These are phyloP conservation scores for Cyclocybe cylindracea DNA, from an alignment of 768 basidiomycete genomes.

Conservation along the genomic window DNA sequence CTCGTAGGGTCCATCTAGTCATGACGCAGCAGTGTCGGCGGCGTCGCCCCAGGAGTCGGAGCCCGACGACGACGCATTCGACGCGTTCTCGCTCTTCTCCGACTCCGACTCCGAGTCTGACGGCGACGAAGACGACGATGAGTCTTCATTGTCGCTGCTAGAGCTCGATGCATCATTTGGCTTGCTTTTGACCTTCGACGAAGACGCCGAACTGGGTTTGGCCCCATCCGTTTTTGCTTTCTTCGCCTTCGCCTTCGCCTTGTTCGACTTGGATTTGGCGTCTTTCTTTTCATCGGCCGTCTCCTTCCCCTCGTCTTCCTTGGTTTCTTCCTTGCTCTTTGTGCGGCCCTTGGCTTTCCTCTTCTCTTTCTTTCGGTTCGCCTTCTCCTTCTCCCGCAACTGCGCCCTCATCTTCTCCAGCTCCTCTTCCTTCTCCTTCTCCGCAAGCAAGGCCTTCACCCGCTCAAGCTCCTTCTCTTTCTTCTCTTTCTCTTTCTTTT, in stretches of 20 bases:
- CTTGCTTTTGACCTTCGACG: neutral
- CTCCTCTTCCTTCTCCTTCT: slow-evolving; percentile 54
- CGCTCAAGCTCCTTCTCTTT: slow-evolving; percentile 60
- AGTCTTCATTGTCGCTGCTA: too few species aligned
- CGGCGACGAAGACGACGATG: too few species aligned
- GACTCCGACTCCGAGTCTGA: neutral
- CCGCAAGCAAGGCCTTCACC: slow-evolving; percentile 49
- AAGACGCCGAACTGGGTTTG: too few species aligned
- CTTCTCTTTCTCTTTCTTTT: slow-evolving; percentile 65
- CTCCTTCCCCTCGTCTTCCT: slow-evolving; percentile 25
- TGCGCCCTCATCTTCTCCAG: slow-evolving; percentile 40
- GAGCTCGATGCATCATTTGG: too few species aligned
- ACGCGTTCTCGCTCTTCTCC: too few species aligned
- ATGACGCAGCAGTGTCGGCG: too few species aligned
- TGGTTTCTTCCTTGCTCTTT: slow-evolving; percentile 28
- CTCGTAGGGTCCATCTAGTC: too few species aligned
- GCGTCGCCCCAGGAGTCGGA: too few species aligned
- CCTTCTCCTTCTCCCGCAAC: slow-evolving; percentile 45
- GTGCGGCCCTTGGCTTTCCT: slow-evolving; percentile 30
- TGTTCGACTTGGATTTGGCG: neutral
- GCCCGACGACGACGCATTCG: too few species aligned
- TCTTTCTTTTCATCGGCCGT: slow-evolving; percentile 19
- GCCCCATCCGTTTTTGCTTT: too few species aligned
- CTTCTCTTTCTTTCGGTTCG: slow-evolving; percentile 31
- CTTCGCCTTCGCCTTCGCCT: neutral